Conservation (phyloP, 306 rosid species). For the Sindora glabra region DNA sequence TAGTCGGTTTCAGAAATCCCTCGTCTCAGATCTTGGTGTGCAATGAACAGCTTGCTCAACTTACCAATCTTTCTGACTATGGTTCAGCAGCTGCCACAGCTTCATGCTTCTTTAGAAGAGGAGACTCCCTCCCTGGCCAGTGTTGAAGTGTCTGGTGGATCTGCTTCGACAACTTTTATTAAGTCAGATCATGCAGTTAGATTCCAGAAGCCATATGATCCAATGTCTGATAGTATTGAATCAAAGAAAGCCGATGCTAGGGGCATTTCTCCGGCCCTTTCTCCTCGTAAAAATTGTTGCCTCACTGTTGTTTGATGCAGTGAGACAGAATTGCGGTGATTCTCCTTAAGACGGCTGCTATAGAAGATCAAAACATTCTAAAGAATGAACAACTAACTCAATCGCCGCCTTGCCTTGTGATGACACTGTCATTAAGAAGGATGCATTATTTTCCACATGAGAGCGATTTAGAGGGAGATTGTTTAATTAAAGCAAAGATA, state of each 20-base stretch:
- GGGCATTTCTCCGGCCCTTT: constrained; percentile 20
- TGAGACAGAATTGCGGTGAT: constrained; percentile 27
- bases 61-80: constrained; percentile 62
- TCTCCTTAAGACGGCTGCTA: constrained; percentile 21
- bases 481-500: too few relatives aligned
- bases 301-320: constrained; percentile 28
- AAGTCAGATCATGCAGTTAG: constrained; percentile 37
- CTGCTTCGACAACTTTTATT: constrained; percentile 33
- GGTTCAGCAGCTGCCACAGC: constrained; percentile 68
- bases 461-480: too few relatives aligned
- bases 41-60: constrained; percentile 52
- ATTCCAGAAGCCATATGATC: constrained; percentile 48
- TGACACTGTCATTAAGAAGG: too few relatives aligned
- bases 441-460: too few relatives aligned
- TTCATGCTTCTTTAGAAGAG: constrained; percentile 56
- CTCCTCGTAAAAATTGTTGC: constrained; percentile 26
- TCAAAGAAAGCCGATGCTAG: constrained; percentile 36
- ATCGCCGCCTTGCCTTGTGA: too few relatives aligned
- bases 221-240: constrained; percentile 39
- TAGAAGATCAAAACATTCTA: constrained; percentile 25
- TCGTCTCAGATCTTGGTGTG: constrained; percentile 39
- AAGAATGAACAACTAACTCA: constrained; percentile 27
- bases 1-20: constrained; percentile 34
- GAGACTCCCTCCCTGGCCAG: constrained; percentile 35
- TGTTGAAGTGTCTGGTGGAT: constrained; percentile 33